These are phyloP conservation scores for Murraya paniculata DNA, from an alignment of 345 rosid species.

Conservation along the genomic window DNA sequence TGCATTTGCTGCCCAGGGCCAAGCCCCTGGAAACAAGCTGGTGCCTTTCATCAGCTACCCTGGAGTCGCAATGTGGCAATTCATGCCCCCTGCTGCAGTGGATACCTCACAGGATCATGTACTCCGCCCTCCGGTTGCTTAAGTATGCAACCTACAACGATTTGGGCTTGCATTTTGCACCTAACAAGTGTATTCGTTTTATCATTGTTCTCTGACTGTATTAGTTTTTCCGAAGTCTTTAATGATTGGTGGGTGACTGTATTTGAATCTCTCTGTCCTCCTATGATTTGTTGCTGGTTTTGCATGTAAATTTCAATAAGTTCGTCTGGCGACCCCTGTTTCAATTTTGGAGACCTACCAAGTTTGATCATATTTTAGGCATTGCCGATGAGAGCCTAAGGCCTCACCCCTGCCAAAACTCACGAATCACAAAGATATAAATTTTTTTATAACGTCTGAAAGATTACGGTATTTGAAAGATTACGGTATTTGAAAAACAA, in stretches of 20 bases:
- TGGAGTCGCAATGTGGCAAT: constrained; percentile 98
- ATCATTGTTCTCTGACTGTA: constrained; percentile 33
- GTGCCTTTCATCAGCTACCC: constrained; percentile 90
- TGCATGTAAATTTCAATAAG: constrained; percentile 60
- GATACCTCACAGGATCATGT: constrained; percentile 98
- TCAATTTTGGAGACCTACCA: neutral
- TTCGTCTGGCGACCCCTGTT: constrained; percentile 15
- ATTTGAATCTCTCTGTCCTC: constrained; percentile 19
- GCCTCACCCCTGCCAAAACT: neutral
- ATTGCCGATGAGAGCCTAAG: too few relatives aligned
- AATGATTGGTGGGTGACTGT: constrained; percentile 41
- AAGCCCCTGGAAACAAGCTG: constrained; percentile 85
- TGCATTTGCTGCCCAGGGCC: constrained; percentile 74
- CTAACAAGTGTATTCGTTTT: constrained; percentile 37
- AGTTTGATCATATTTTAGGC: neutral
- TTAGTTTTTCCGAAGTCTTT: constrained; percentile 35
- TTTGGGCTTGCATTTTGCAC: constrained; percentile 41
- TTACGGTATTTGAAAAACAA: neutral
- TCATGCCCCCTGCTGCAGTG: constrained; percentile 93
- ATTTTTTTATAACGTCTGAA: neutral
- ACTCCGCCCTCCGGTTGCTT: constrained; percentile 91
- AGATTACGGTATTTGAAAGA: neutral
- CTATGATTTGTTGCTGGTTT: constrained; percentile 26
- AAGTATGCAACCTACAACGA: constrained; percentile 20
- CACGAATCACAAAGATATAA: neutral